Conservation (phyloP, 129 eudicot genomes). For the Saussurea involucrata region DNA sequence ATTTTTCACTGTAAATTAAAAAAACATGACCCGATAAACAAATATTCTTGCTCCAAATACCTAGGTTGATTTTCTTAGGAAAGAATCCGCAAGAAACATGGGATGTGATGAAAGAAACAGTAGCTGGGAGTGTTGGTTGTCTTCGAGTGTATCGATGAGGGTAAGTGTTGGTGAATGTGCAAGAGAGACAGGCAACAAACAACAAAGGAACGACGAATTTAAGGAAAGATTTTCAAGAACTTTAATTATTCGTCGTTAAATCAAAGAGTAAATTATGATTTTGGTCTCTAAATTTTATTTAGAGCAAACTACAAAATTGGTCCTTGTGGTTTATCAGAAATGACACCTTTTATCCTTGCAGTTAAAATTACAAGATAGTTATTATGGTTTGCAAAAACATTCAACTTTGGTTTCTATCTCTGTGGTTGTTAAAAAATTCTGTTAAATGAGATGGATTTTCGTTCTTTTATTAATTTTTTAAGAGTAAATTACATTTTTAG, state of each 20-base stretch:
- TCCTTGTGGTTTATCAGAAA: too few relatives aligned
- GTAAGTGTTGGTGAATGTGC: constrained; percentile 23
- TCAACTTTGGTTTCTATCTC: too few relatives aligned
- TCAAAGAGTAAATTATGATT: background rate
- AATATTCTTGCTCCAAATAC: background rate
- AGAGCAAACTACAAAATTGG: too few relatives aligned
- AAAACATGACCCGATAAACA: background rate
- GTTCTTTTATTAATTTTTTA: too few relatives aligned
- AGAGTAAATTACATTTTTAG: too few relatives aligned
- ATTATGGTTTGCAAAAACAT: too few relatives aligned
- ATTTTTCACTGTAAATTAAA: background rate
- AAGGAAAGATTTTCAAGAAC: background rate
- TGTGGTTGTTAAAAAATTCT: too few relatives aligned
- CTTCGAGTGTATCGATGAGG: constrained; percentile 10
- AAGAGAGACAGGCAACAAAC: constrained; percentile 7
- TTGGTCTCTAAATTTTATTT: background rate
- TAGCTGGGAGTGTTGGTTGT: constrained; percentile 15
- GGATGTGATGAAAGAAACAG: background rate
- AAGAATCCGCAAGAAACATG: constrained; percentile 4
- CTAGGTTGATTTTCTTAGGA: constrained; percentile 14
- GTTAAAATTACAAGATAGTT: too few relatives aligned
- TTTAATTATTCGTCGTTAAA: background rate
- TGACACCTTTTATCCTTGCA: too few relatives aligned
- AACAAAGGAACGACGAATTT: constrained; percentile 12
- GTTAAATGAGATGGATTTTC: too few relatives aligned